Base-by-base conservation (phyloP, 169 alveolate genomes). In the Plasmodium coatneyi region DNA sequence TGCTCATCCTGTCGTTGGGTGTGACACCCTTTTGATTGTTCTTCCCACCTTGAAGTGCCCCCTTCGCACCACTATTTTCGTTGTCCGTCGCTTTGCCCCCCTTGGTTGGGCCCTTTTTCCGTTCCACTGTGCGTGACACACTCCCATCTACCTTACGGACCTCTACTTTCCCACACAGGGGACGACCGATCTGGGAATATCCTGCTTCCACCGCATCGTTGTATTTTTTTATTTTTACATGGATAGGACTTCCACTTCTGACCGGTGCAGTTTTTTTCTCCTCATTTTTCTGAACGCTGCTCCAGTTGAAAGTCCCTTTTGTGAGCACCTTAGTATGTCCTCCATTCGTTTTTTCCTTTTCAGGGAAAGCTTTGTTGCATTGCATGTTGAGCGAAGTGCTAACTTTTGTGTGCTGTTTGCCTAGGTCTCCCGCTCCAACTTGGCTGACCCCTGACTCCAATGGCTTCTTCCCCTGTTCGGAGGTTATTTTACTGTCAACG, bases 401-500 rank as follows among this genome's bases (percentile, higher is more conserved):
- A 0, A 34, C 43, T 3, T 22, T 39, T 28, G 14, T 7, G 46
- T 12, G 28, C 16, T 74, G 30, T n/a, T 74, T 22, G 16, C 1
- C 12, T 5, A 25, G 6, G 25, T 74, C 43, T 74, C 54, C 34
- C 30, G 0, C 39, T 43, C 54, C 82, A 49, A 49, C 22, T 2
- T 49, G 1, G 60, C 60, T 3, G 1, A 3, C 60, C 12, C 14
- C 16, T 4, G n/a, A 10, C 43, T 43, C 54, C 56, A 74, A 2
- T 39, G 25, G 16, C 6, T 82, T 82, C 25, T 28, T 30, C 14
- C 70, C 34, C 56, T 83, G 39, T 12, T 74, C 39, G 10, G 74
- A 36, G 56, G 56, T 25, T 14, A 30, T 30, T 71, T 80, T 79
- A 14, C 36, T 39, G 39, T 90, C 94, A 25, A 80, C 66, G 3